These are phyloP conservation scores for Dactylonectria macrodidyma DNA, from an alignment of 2,329 filamentous ascomycete genomes.

Conservation along the genomic window DNA sequence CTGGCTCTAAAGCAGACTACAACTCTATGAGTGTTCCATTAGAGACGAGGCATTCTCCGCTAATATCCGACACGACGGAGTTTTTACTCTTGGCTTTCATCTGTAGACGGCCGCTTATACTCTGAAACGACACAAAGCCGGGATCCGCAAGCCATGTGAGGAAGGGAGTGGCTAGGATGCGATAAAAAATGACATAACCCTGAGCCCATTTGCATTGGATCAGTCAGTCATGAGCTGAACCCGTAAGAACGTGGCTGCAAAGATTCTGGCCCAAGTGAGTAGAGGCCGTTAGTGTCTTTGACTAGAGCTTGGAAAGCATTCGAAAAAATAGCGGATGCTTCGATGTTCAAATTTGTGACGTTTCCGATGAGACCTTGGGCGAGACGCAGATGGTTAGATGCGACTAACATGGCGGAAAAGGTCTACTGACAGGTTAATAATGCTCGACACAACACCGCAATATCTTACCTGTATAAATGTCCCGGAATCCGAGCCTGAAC, in stretches of 20 bases:
- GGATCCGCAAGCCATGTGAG: neutral
- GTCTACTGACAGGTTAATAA: neutral
- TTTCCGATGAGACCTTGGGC: conserved; percentile 1
- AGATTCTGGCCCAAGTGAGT: neutral
- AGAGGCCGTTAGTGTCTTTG: neutral
- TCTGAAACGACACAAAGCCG: neutral
- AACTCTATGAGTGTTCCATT: neutral
- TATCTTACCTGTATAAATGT: neutral
- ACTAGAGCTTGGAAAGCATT: neutral
- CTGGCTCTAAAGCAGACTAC: neutral
- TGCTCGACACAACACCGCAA: neutral
- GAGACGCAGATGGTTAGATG: neutral
- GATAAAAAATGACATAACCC: neutral
- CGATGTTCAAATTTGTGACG: neutral
- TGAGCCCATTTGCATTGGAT: neutral
- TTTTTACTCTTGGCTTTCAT: neutral
- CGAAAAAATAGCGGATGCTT: neutral
- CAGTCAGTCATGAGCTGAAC: neutral
- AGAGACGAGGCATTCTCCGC: neutral
- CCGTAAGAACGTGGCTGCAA: neutral
- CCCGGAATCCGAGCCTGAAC: neutral
- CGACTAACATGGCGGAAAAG: neutral
- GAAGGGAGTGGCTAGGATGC: neutral
- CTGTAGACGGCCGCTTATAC: neutral
- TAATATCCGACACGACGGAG: neutral